A percentile compares a stretch with the other conserved stretches of the same genome.
These are phyloP conservation scores for Entamoeba histolytica DNA, from an alignment of 208 protist species.

Conservation along the genomic window DNA sequence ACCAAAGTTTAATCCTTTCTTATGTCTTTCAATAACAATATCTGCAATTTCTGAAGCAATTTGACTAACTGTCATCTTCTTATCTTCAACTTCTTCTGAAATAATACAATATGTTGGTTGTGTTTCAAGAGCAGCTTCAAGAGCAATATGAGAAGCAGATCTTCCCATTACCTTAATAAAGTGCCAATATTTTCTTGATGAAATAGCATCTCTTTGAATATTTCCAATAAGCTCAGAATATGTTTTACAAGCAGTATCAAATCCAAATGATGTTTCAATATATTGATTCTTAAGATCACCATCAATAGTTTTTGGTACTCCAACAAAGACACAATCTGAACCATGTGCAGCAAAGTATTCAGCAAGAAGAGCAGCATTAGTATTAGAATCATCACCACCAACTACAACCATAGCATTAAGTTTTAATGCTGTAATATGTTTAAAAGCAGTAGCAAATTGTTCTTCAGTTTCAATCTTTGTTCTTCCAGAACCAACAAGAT, in stretches of 20 bases:
- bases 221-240: slow-evolving; percentile 43
- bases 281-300: slow-evolving; percentile 34
- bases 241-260: slow-evolving; percentile 11
- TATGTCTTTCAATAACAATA: slow-evolving; percentile 17
- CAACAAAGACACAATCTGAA: slow-evolving; percentile 27
- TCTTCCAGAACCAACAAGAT: slow-evolving; percentile 35
- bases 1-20: slow-evolving; percentile 37
- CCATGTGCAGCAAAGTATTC: slow-evolving; percentile 27
- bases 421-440: slow-evolving; percentile 9
- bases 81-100: slow-evolving; percentile 34
- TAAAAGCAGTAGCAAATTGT: slow-evolving; percentile 20
- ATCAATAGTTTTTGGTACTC: slow-evolving; percentile 49
- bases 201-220: slow-evolving; percentile 27
- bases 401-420: slow-evolving; percentile 35
- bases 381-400: slow-evolving; percentile 46
- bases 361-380: slow-evolving; percentile 37
- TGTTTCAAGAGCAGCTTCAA: slow-evolving; percentile 39
- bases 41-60: slow-evolving; percentile 30
- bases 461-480: slow-evolving; percentile 38
- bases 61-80: slow-evolving; percentile 29
- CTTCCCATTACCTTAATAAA: slow-evolving; percentile 46
- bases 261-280: slow-evolving; percentile 41
- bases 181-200: slow-evolving; percentile 40
- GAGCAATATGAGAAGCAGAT: slow-evolving; percentile 40
- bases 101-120: slow-evolving; percentile 34